phyloP scores from a whole-genome alignment of 345 rosid species.

The Clausena lansium region DNA sequence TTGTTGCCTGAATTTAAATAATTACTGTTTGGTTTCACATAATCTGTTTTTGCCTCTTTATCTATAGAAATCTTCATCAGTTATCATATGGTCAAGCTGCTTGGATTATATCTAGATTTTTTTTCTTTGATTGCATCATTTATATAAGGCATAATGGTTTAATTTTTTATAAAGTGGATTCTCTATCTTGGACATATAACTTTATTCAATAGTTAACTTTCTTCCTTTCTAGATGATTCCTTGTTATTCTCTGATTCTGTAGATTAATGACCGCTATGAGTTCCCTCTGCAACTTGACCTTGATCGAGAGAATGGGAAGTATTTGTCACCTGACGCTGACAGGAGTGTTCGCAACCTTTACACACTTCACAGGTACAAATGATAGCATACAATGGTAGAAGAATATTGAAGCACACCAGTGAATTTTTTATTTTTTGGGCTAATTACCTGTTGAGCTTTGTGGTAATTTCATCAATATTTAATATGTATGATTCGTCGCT shows the following conservation, averaged over 20 bases:
- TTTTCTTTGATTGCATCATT: neutral
- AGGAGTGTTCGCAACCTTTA: constrained; percentile 90
- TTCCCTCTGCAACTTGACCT: constrained; percentile 97
- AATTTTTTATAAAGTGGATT: neutral
- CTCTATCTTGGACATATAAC: neutral
- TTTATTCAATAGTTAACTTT: neutral
- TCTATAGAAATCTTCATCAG: neutral
- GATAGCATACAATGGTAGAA: neutral
- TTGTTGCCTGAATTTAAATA: neutral
- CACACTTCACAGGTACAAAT: constrained; percentile 72
- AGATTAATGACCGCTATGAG: constrained; percentile 98
- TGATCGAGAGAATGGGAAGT: constrained; percentile 79
- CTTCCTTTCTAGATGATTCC: neutral
- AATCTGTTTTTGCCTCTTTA: neutral
- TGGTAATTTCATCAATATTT: neutral
- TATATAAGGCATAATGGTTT: neutral
- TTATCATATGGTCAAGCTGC: neutral
- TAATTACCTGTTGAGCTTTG: neutral
- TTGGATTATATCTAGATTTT: neutral
- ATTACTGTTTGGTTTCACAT: neutral
- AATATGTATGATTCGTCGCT: neutral
- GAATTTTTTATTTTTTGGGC: neutral
- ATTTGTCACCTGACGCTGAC: constrained; percentile 89
- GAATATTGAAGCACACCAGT: neutral
- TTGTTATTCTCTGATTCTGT: constrained; percentile 21